Percentiles rank a stretch among this genome's conserved stretches.
Evolutionary conservation across 2,329 filamentous ascomycete genomes (phyloP).

Genomic region (Waltergamsia citrina): DNA sequence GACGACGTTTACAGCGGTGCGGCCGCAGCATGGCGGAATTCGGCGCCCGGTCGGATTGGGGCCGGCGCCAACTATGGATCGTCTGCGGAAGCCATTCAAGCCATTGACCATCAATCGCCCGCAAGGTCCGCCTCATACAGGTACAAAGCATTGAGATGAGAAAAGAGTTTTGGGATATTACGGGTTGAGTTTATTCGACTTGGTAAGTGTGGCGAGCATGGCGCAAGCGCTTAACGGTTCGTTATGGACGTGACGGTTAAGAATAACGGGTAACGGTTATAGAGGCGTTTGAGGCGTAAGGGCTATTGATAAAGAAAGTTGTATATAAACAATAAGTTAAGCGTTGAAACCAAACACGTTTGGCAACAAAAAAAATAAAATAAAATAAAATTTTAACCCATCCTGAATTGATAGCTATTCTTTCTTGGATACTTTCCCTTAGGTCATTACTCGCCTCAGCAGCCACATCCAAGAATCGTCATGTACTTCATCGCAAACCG

Average conservation of each 20-base stretch:
- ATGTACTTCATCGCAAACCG: slow-evolving; percentile 8
- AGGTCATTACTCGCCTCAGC: not conserved
- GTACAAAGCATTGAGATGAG: too few relatives aligned
- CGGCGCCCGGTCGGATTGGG: slow-evolving; percentile 35
- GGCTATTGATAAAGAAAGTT: not conserved
- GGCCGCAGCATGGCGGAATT: slow-evolving; percentile 22
- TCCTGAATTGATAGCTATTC: too few relatives aligned
- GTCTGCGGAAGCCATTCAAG: slow-evolving; percentile 46
- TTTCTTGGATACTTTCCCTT: too few relatives aligned
- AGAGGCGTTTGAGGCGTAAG: not conserved
- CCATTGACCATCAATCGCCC: slow-evolving; percentile 42
- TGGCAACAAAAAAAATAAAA: too few relatives aligned
- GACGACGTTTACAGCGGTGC: slow-evolving; percentile 36
- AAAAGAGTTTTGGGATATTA: too few relatives aligned
- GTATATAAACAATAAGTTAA: not conserved
- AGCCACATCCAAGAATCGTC: not conserved
- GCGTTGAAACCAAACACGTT: too few relatives aligned
- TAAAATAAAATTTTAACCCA: too few relatives aligned
- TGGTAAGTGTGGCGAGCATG: not conserved
- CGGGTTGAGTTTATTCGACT: not conserved
- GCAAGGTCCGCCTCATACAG: too few relatives aligned
- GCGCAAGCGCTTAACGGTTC: not conserved
- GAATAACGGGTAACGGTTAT: slow-evolving; percentile 5
- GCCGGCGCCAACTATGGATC: slow-evolving; percentile 37
- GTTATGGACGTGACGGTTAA: slow-evolving; percentile 2